phyloP scores from a whole-genome alignment of 306 rosid genomes.

The Alnus rubra region DNA sequence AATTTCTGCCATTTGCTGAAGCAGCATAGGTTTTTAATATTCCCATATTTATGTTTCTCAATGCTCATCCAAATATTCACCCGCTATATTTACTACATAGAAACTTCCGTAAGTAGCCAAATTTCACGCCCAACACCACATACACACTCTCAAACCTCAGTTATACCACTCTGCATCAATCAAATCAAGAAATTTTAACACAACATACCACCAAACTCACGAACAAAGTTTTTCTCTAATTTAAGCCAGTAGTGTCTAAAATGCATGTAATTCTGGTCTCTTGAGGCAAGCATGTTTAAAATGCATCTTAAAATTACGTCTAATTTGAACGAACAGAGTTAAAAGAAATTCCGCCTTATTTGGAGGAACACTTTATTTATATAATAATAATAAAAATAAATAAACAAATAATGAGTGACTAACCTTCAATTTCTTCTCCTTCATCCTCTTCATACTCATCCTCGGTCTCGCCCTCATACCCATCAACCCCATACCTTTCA shows the following conservation, averaged over 20 bases:
- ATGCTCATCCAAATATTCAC: not conserved
- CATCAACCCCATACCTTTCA: constrained; percentile 63
- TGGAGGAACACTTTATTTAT: not conserved
- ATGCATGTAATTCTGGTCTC: too few species aligned
- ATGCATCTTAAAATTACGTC: too few species aligned
- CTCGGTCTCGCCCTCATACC: constrained; percentile 39
- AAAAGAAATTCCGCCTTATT: too few species aligned
- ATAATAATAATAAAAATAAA: not conserved
- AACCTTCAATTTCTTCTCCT: constrained; percentile 43
- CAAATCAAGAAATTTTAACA: not conserved
- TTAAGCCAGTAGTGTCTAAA: not conserved
- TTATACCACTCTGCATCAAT: not conserved
- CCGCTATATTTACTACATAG: too few species aligned
- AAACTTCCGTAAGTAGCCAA: not conserved
- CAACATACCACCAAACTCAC: not conserved
- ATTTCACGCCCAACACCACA: not conserved
- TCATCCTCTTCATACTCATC: constrained; percentile 31
- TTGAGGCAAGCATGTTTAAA: too few species aligned
- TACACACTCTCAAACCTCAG: not conserved
- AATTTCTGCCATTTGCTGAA: not conserved
- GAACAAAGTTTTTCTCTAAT: not conserved
- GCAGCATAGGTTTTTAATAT: not conserved
- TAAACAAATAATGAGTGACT: not conserved
- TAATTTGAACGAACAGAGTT: too few species aligned
- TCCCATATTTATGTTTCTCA: not conserved